Conservation (phyloP, 2,329 filamentous ascomycete genomes). For the Pseudogymnoascus sp. region DNA sequence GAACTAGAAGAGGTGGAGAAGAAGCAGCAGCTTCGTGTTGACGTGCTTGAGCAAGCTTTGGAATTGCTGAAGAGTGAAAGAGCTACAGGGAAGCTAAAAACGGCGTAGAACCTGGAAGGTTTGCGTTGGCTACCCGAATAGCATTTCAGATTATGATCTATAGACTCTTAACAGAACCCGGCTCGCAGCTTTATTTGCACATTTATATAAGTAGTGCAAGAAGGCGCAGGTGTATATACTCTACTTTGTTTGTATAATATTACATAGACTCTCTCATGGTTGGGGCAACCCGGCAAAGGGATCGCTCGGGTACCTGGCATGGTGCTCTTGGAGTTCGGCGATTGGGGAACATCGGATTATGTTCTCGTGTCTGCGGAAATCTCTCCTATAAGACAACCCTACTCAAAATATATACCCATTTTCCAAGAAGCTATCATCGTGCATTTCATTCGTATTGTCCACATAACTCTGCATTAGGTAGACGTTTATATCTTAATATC, state of each 20-base stretch:
- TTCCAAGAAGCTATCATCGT: not conserved
- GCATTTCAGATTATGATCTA: not conserved
- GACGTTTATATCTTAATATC: not conserved
- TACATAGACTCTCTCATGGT: not conserved
- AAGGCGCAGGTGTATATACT: not conserved
- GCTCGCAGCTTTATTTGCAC: not conserved
- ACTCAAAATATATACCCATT: constrained; percentile 4
- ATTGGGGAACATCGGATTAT: not conserved
- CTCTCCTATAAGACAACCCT: not conserved
- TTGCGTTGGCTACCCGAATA: not conserved
- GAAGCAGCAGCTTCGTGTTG: constrained; percentile 24
- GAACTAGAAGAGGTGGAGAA: constrained; percentile 44
- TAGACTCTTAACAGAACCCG: not conserved
- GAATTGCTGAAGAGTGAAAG: constrained; percentile 22
- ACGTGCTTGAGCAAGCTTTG: constrained; percentile 27
- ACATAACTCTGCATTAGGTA: not conserved
- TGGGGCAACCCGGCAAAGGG: not conserved
- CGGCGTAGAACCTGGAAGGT: not conserved
- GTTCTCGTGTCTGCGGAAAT: not conserved
- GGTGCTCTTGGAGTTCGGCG: not conserved
- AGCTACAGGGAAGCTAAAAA: constrained; percentile 19
- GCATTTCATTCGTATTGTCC: not conserved
- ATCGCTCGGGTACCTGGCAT: not conserved
- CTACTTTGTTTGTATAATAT: constrained; percentile 5
- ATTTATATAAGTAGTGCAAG: not conserved